phyloP scores from a whole-genome alignment of 2,329 filamentous ascomycete species.

The Neofusicoccum ribis region DNA sequence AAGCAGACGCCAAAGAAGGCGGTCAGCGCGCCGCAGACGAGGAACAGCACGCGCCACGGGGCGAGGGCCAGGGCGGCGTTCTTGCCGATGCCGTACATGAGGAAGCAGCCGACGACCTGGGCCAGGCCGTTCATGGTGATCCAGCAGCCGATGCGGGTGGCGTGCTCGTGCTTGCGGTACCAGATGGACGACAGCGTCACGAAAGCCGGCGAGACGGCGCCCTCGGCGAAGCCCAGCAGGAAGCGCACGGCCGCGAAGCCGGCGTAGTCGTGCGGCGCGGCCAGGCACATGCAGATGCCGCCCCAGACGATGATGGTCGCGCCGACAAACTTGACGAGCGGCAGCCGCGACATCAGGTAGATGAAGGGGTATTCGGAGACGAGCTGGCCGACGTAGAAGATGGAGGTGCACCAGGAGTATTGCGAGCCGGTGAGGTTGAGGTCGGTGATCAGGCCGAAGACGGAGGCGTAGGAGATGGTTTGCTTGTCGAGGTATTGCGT shows the following conservation, averaged over 20 bases:
- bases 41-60: slow-evolving; percentile 42
- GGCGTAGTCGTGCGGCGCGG: slow-evolving; percentile 42
- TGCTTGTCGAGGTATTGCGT: slow-evolving; percentile 49
- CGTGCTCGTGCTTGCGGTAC: slow-evolving; percentile 37
- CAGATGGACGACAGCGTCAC: slow-evolving; percentile 57
- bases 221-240: slow-evolving; percentile 70
- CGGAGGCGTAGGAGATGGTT: slow-evolving; percentile 51
- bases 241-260: slow-evolving; percentile 56
- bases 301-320: slow-evolving; percentile 49
- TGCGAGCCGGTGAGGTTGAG: slow-evolving; percentile 47
- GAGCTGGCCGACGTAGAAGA: slow-evolving; percentile 54
- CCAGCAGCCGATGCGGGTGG: slow-evolving; percentile 41
- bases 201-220: slow-evolving; percentile 53
- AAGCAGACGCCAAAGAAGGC: slow-evolving; percentile 38
- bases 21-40: slow-evolving; percentile 40
- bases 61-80: slow-evolving; percentile 33
- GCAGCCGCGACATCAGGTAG: slow-evolving; percentile 49
- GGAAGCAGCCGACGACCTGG: slow-evolving; percentile 47
- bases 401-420: slow-evolving; percentile 52
- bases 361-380: slow-evolving; percentile 53
- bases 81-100: slow-evolving; percentile 56
- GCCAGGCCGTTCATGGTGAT: slow-evolving; percentile 50
- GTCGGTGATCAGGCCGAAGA: slow-evolving; percentile 50
- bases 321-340: slow-evolving; percentile 53
- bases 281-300: slow-evolving; percentile 47